A percentile compares a stretch with the other conserved stretches of the same genome.
phyloP scores from a whole-genome alignment of 2,329 filamentous ascomycete species.

The Chalaropsis ovoidea region DNA sequence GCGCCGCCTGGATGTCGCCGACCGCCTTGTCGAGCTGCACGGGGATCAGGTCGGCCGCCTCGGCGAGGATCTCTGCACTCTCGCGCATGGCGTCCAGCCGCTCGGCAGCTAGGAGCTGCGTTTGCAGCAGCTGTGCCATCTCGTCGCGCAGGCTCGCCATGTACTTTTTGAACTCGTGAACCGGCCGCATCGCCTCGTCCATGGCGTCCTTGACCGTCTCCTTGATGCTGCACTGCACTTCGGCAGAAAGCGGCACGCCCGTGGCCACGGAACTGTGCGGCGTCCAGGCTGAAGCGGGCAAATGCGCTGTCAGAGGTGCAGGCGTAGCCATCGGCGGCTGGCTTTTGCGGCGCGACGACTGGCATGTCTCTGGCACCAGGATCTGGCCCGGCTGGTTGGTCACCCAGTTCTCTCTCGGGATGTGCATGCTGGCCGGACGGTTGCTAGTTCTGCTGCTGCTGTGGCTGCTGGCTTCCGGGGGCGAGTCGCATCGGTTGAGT shows the following conservation, averaged over 20 bases:
- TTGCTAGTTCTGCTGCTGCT: neutral
- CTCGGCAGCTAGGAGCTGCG: neutral
- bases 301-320: conserved; percentile 1
- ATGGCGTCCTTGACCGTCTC: conserved; percentile 1
- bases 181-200: conserved; percentile 11
- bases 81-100: neutral
- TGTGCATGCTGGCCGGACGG: neutral
- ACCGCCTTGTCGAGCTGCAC: conserved; percentile 7
- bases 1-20: conserved; percentile 8
- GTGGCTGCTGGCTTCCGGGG: neutral
- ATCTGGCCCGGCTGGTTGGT: neutral
- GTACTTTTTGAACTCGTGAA: neutral
- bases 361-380: neutral
- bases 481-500: neutral
- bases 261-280: neutral
- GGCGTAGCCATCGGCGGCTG: neutral
- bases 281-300: conserved; percentile 1
- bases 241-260: neutral
- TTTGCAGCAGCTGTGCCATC: neutral
- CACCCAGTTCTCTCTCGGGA: neutral
- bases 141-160: neutral
- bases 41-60: neutral
- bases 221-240: neutral
- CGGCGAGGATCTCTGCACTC: neutral
- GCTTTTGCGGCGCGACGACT: neutral